Percentiles rank a stretch among this genome's conserved stretches.
These are phyloP conservation scores for Lipomyces kockii DNA, from an alignment of 805 yeast species.

Conservation along the genomic window DNA sequence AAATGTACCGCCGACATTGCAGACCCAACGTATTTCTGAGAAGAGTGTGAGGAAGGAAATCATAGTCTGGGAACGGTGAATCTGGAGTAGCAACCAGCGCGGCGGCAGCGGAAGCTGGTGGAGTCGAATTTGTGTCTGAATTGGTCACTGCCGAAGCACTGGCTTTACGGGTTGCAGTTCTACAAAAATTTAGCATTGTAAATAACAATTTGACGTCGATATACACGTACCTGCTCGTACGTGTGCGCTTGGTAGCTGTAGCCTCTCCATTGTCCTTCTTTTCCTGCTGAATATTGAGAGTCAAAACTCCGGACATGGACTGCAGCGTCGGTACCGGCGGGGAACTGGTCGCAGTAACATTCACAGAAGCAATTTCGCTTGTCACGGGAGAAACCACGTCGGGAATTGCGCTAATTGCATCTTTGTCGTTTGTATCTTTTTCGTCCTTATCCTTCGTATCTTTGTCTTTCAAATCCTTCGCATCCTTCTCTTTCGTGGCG, in stretches of 20 bases:
- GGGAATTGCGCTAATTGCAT: not conserved
- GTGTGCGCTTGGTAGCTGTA: constrained; percentile 20
- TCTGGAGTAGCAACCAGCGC: constrained; percentile 29
- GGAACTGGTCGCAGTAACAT: constrained; percentile 17
- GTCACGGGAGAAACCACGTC: constrained; percentile 2
- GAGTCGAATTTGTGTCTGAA: not conserved
- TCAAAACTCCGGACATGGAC: constrained; percentile 32
- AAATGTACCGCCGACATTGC: constrained; percentile 40
- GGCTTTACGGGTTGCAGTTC: constrained; percentile 23
- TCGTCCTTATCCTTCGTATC: constrained; percentile 3
- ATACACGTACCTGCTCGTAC: constrained; percentile 19
- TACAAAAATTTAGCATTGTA: constrained; percentile 2
- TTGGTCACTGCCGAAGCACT: not conserved
- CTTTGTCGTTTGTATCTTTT: constrained; percentile 16
- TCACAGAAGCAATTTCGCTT: constrained; percentile 5
- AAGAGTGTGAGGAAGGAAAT: constrained; percentile 38
- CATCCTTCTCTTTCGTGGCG: constrained; percentile 14
- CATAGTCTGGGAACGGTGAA: constrained; percentile 41
- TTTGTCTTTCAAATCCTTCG: constrained; percentile 5
- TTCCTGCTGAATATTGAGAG: constrained; percentile 6
- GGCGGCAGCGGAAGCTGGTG: not conserved
- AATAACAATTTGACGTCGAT: not conserved
- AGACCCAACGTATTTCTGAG: constrained; percentile 41
- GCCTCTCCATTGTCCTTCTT: constrained; percentile 16
- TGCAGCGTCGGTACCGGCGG: constrained; percentile 27